Base-by-base conservation (phyloP, 2,329 filamentous ascomycete species). In the Colletotrichum abscissum region DNA sequence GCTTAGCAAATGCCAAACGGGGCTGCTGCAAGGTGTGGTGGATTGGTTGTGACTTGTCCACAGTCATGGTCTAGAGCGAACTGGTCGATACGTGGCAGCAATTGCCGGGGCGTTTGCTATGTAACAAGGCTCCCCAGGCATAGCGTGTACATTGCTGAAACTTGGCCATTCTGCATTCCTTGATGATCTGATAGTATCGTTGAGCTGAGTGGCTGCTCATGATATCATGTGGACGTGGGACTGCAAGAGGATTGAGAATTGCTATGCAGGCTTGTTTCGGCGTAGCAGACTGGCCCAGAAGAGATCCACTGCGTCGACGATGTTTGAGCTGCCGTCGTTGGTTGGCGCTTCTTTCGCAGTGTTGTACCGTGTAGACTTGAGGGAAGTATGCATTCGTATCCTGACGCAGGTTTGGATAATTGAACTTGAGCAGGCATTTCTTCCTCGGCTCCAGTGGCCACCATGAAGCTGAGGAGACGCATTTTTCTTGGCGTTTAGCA, bases 1-100 rank as follows among this genome's bases (percentile, higher is more conserved):
- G 71, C 71, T 73, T 63, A 73, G 71, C 71, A 71, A 62, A 54
- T 63, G 67, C 67, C 62, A 66, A 71, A 71, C 62, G 60, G 71
- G 71, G 28, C 62, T 73, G 55, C 56, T 57, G 62, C 67, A 66
- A 35, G 55, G 62, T 35, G 38, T 54, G 55, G 52, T 64, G 60
- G 33, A 28, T 52, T 42, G 16, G 30, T 49, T 49, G 16, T 42
- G 3, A 42, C 16, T 42, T 42, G 19, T 49, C 42, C 42, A 49
- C 19, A 49, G 42, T 22, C 16, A 22, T 49, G 19, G 19, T n/a
- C 42, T 22, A 49, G 42, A 49, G 42, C 42, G 42, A 49, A 49
- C 19, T 49, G 42, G 42, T 35, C 30, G 33, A 65, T 60, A 72
- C 66, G 70, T 72, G 66, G 67, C 67, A 67, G 63, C 28, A 59